Base-by-base conservation (phyloP, 805 yeast genomes). In the Candida vartiovaarae region DNA sequence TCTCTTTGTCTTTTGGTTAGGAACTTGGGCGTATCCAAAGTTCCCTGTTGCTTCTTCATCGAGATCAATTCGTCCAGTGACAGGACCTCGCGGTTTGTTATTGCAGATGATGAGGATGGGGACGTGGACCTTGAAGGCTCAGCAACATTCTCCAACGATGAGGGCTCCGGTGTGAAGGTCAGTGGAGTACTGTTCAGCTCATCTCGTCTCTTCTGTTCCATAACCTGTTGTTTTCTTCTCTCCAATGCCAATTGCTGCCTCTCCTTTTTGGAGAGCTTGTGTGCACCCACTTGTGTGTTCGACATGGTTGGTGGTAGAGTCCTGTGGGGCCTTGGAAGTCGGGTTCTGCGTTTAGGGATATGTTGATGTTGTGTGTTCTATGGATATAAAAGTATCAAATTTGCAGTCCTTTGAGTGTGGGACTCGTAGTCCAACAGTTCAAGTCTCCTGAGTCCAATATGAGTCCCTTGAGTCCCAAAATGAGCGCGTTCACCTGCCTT, bases 1-100 rank as follows among this genome's bases (percentile, higher is more conserved):
- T 60, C 62, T 38, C 83, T 60, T 43, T 72, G 69, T 11, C 52
- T 57, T 50, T 69, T 74, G 8, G 76, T 63, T 8, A 79, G 52
- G 54, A 77, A 78, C 45, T 55, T 60, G 3, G 75, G 75, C 48
- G 62, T 58, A 32, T 27, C 34, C 8, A 53, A 8, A 3, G 30
- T 40, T 29, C 44, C 44, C 20, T 52, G 48, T n/a, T 44, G 39
- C 38, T 44, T 41, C 40, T 57, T 62, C 32, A 43, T 44, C 8
- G 57, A 55, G 8, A 72, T 36, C 11, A 74, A 51, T 37, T 65
- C 65, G 37, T 62, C 63, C 9, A 73, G 48, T 10, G 71, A 64
- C 0, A 67, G 52, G 1, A 75, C 71, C 20, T 15, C 20, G 29
- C 62, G 58, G 20, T 44, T 29, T 2, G 8, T 8, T 29, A 8